Evolutionary conservation across 768 basidiomycete genomes (phyloP).

Genomic region (Macrolepiota dolichaula): DNA sequence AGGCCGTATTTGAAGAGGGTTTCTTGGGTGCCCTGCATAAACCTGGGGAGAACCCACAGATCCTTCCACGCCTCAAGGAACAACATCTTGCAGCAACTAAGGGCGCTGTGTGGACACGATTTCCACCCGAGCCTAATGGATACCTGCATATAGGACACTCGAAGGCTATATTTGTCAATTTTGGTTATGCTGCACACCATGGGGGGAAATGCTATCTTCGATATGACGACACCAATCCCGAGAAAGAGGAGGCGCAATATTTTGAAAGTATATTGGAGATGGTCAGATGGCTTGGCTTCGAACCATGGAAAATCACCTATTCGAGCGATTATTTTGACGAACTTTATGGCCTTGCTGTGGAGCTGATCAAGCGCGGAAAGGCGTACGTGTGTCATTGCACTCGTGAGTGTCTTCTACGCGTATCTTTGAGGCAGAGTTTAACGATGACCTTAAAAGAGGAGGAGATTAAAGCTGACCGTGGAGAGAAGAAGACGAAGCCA

Average conservation of each 20-base stretch:
- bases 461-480: constrained; percentile 85
- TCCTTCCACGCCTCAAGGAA: constrained; percentile 71
- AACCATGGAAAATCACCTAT: constrained; percentile 99
- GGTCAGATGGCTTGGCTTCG: constrained; percentile 94
- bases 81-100: constrained; percentile 78
- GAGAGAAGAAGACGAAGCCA: constrained; percentile 79
- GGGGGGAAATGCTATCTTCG: constrained; percentile 92
- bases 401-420: constrained; percentile 51
- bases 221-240: constrained; percentile 98
- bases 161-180: constrained; percentile 97
- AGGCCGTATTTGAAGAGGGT: constrained; percentile 87
- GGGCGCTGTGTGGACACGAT: constrained; percentile 89
- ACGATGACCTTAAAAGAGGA: constrained; percentile 56
- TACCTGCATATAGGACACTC: constrained; percentile 96
- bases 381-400: constrained; percentile 97
- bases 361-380: constrained; percentile 85
- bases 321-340: constrained; percentile 95
- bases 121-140: constrained; percentile 98
- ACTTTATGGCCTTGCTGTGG: constrained; percentile 82
- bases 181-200: constrained; percentile 95
- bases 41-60: constrained; percentile 91
- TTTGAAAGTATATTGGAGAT: constrained; percentile 97
- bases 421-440: background rate
- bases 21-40: constrained; percentile 91
- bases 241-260: constrained; percentile 93